Percentiles rank a stretch among this genome's conserved stretches.
Evolutionary conservation across 805 yeast genomes (phyloP).

Genomic region (Yarrowia alimentaria): DNA sequence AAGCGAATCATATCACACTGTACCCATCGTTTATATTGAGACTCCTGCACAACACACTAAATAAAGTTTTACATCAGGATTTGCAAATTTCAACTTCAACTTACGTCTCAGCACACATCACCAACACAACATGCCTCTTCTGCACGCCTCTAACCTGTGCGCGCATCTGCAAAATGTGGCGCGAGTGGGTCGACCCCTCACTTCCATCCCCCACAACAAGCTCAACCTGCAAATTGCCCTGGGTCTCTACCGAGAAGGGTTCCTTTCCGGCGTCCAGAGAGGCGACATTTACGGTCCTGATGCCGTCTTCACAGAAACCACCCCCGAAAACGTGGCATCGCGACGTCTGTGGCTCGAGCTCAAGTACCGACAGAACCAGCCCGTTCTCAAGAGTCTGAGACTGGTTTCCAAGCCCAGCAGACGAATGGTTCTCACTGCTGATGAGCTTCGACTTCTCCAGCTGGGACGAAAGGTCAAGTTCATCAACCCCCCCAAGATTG

Average conservation of each 20-base stretch:
- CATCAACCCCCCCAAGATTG: constrained; percentile 80
- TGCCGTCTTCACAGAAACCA: constrained; percentile 52
- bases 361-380: constrained; percentile 76
- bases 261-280: constrained; percentile 75
- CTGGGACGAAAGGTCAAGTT: constrained; percentile 72
- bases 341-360: constrained; percentile 90
- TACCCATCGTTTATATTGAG: too few species aligned
- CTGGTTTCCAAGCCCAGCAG: constrained; percentile 84
- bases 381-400: constrained; percentile 70
- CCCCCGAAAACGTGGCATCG: constrained; percentile 81
- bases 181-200: constrained; percentile 66
- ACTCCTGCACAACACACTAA: not conserved
- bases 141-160: constrained; percentile 77
- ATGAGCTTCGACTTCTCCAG: constrained; percentile 70
- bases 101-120: constrained; percentile 16
- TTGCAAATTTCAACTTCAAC: constrained; percentile 25
- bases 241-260: constrained; percentile 88
- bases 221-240: constrained; percentile 79
- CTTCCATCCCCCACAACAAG: constrained; percentile 79
- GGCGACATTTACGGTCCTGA: constrained; percentile 90
- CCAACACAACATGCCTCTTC: constrained; percentile 67
- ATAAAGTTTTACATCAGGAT: not conserved
- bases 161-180: constrained; percentile 88
- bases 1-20: too few species aligned
- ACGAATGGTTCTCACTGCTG: constrained; percentile 58